Percentiles rank a stretch among this genome's conserved stretches.
Evolutionary conservation across 345 rosid species (phyloP).

Genomic region (Isatis tinctoria): DNA sequence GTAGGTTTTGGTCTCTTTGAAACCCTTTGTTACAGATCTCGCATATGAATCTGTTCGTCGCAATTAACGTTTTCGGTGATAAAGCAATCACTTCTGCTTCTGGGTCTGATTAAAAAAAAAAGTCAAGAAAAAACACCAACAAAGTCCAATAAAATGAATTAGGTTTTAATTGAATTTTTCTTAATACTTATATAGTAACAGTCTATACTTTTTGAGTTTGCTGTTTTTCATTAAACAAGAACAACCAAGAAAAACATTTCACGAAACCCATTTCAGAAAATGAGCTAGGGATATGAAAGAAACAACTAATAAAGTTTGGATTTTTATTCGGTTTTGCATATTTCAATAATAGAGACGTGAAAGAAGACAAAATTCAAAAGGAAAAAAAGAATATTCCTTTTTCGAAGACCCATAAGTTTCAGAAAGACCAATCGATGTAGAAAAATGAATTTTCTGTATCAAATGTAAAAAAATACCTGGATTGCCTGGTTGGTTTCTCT

Average conservation of each 20-base stretch:
- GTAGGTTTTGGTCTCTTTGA: slow-evolving; percentile 77
- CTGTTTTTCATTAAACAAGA: background rate
- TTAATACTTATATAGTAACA: background rate
- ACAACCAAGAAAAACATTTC: background rate
- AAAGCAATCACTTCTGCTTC: slow-evolving; percentile 82
- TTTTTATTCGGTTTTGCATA: background rate
- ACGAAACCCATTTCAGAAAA: background rate
- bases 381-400: background rate
- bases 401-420: background rate
- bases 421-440: background rate
- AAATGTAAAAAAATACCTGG: slow-evolving; percentile 49
- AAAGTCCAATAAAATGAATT: background rate
- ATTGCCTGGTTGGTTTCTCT: slow-evolving; percentile 86
- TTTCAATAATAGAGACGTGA: slow-evolving; percentile 1
- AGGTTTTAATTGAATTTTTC: background rate
- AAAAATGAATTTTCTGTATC: background rate
- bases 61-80: slow-evolving; percentile 74
- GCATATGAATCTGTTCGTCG: slow-evolving; percentile 76
- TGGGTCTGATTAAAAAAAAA: slow-evolving; percentile 45
- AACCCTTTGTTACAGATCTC: slow-evolving; percentile 82
- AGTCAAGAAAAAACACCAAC: background rate
- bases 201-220: background rate
- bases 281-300: background rate
- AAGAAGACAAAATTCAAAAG: slow-evolving; percentile 8
- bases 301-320: background rate